phyloP scores from a whole-genome alignment of 2,329 filamentous ascomycete genomes.

The Fusarium tanahbumbuense region DNA sequence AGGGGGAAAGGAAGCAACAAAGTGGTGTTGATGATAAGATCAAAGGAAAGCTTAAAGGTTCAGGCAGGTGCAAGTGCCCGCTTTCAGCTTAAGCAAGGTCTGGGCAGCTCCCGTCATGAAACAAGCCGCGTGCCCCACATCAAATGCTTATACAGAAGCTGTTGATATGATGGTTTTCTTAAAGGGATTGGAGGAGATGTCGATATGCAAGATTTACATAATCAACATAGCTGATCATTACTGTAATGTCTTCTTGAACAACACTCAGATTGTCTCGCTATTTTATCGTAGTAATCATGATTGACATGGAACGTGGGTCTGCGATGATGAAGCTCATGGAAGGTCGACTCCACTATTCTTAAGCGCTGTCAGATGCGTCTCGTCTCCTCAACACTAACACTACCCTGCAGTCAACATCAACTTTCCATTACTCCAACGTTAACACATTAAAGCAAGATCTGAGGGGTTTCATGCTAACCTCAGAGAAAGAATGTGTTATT shows the following conservation, averaged over 20 bases:
- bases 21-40: slow-evolving; percentile 27
- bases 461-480: rapidly evolving
- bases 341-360: slow-evolving; percentile 9
- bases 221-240: background rate
- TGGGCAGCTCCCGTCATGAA: slow-evolving; percentile 31
- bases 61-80: slow-evolving; percentile 8
- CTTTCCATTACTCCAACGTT: background rate
- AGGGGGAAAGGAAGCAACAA: slow-evolving; percentile 15
- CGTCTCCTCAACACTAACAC: background rate
- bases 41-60: slow-evolving; percentile 31
- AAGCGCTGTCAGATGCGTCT: slow-evolving; percentile 10
- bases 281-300: background rate
- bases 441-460: background rate
- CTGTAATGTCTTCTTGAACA: no score
- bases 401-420: slow-evolving; percentile 7
- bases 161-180: background rate
- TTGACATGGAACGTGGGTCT: background rate
- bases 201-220: background rate
- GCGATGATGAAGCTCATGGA: background rate
- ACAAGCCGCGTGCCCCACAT: slow-evolving; percentile 28
- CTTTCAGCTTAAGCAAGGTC: slow-evolving; percentile 2
- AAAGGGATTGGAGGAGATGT: background rate
- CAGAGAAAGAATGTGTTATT: no score
- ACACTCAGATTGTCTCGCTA: background rate
- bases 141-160: slow-evolving; percentile 1